Conservation (phyloP, 257 asterid genomes). For the Solanum tacnaense region DNA sequence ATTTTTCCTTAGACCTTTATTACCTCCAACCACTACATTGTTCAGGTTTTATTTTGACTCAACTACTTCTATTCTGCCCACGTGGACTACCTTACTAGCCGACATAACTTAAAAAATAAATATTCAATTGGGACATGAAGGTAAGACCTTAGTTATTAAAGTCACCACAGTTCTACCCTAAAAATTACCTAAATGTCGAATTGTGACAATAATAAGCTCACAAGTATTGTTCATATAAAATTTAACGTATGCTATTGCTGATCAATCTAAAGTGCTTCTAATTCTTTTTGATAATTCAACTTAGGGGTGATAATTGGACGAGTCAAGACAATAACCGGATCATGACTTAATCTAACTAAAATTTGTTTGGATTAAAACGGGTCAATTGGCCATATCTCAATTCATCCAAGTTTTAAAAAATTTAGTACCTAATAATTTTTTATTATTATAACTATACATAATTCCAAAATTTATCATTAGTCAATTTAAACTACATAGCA, state of each 20-base stretch:
- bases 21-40: neutral
- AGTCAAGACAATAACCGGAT: neutral
- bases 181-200: neutral
- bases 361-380: no score
- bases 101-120: neutral
- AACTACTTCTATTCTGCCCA: neutral
- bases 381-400: no score
- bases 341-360: neutral
- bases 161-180: neutral
- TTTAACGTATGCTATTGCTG: neutral
- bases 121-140: neutral
- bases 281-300: neutral
- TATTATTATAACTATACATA: no score
- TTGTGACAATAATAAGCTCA: neutral
- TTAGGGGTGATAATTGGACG: neutral
- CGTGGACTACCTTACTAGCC: neutral
- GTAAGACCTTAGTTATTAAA: neutral
- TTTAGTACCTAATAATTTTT: neutral
- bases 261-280: neutral
- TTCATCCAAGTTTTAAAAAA: neutral
- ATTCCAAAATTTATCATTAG: neutral
- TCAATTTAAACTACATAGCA: neutral
- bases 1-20: neutral
- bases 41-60: neutral
- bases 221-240: neutral